These are phyloP conservation scores for Suhomyces canberraensis DNA, from an alignment of 805 yeast genomes.

Conservation along the genomic window DNA sequence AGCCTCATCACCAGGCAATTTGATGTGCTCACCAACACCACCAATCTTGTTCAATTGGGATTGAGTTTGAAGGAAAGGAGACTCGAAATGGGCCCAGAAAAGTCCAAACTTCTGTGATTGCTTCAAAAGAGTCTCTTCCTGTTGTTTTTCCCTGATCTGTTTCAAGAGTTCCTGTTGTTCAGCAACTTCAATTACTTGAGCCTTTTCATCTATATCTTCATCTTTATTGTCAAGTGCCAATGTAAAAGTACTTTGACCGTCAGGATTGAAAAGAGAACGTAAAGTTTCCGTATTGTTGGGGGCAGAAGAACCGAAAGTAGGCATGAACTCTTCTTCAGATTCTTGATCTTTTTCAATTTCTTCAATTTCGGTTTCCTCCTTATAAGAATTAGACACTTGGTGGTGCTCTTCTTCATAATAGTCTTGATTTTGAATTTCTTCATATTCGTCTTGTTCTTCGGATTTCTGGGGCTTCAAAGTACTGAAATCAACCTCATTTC, in stretches of 20 bases:
- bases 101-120: constrained; percentile 40
- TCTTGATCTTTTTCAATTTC: constrained; percentile 11
- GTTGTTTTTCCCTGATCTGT: constrained; percentile 29
- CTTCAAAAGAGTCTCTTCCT: constrained; percentile 25
- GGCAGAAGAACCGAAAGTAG: constrained; percentile 43
- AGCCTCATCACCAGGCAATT: constrained; percentile 35
- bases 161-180: constrained; percentile 25
- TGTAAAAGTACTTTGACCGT: constrained; percentile 21
- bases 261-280: constrained; percentile 55
- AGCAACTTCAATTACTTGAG: constrained; percentile 19
- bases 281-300: constrained; percentile 56
- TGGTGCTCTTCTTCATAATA: constrained; percentile 8
- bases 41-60: constrained; percentile 66
- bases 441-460: constrained; percentile 17
- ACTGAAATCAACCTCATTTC: constrained; percentile 34
- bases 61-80: constrained; percentile 86
- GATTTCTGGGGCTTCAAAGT: not conserved
- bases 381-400: not conserved
- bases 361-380: constrained; percentile 6
- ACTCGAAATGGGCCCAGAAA: constrained; percentile 79
- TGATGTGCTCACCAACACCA: constrained; percentile 23
- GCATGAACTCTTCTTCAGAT: constrained; percentile 48
- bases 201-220: constrained; percentile 42
- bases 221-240: constrained; percentile 42
- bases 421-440: constrained; percentile 20